Conservation (phyloP, 331 rosid genomes). For the Pyracantha coccinea region DNA sequence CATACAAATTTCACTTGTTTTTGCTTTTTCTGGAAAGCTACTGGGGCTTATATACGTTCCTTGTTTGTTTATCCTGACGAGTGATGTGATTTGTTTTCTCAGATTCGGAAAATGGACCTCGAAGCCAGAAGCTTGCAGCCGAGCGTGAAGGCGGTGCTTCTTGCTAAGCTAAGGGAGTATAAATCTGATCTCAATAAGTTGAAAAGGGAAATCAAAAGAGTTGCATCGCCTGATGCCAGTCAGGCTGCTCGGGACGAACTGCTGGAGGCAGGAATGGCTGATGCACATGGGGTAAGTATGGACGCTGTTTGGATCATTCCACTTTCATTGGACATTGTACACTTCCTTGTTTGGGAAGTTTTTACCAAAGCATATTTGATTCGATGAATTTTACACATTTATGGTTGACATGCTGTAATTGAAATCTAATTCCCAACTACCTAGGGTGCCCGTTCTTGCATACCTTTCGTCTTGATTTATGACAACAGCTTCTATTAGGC, state of each 20-base stretch:
- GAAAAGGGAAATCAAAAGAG: constrained; percentile 73
- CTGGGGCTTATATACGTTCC: too few species aligned
- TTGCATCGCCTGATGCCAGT: constrained; percentile 60
- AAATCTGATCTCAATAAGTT: constrained; percentile 71
- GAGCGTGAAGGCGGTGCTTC: constrained; percentile 65
- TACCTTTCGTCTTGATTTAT: background rate
- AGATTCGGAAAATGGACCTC: constrained; percentile 95
- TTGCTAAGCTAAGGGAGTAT: constrained; percentile 83
- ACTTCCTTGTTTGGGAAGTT: too few species aligned
- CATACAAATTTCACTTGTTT: background rate
- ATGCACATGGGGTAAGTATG: constrained; percentile 45
- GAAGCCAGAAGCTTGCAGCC: constrained; percentile 91
- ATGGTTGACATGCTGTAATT: background rate
- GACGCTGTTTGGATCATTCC: background rate
- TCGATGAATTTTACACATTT: background rate
- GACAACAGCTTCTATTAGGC: background rate
- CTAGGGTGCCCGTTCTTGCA: background rate
- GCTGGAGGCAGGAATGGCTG: constrained; percentile 59
- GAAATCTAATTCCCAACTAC: background rate
- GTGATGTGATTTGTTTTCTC: background rate
- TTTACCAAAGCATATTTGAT: background rate
- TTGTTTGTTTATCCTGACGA: background rate
- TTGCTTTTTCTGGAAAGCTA: background rate
- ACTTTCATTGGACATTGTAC: background rate
- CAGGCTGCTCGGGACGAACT: constrained; percentile 72